Conservation (phyloP, 2,329 filamentous ascomycete species). For the Curvularia spicifera region DNA sequence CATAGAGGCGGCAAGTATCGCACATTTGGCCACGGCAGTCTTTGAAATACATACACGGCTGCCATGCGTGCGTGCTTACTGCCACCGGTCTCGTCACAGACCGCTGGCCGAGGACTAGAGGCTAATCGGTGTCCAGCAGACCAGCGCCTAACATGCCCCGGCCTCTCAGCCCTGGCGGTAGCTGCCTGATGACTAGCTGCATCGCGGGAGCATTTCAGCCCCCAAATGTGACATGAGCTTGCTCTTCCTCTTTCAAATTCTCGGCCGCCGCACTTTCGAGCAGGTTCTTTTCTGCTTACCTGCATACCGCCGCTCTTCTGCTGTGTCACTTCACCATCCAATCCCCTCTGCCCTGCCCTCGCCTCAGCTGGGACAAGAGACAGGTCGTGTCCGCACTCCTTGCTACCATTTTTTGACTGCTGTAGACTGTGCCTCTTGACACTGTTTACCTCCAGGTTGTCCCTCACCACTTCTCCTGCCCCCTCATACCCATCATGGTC, state of each 20-base stretch:
- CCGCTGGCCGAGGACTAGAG: conserved; percentile 6
- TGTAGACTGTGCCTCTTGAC: not conserved
- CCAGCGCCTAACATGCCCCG: conserved; percentile 21
- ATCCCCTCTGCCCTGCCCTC: conserved; percentile 27
- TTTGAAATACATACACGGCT: not conserved
- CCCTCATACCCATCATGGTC: conserved; percentile 28
- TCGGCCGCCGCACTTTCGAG: conserved; percentile 25
- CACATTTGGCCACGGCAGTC: conserved; percentile 11
- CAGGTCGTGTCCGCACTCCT: conserved; percentile 14
- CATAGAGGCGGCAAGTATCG: conserved; percentile 6
- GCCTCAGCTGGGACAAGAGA: conserved; percentile 20
- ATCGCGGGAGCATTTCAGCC: conserved; percentile 34
- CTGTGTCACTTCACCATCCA: conserved; percentile 22
- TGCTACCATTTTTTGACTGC: conserved; percentile 14
- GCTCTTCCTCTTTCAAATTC: conserved; percentile 31
- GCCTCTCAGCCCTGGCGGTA: conserved; percentile 31
- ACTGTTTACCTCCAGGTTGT: not conserved
- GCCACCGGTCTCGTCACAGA: conserved; percentile 14
- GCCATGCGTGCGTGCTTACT: conserved; percentile 17
- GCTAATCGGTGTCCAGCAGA: conserved; percentile 30
- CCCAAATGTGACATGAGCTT: conserved; percentile 23
- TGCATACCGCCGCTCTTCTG: conserved; percentile 26
- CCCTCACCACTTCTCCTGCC: not conserved
- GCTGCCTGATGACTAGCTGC: conserved; percentile 43
- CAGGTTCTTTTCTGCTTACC: conserved; percentile 19